These are phyloP conservation scores for Avicennia marina DNA, from an alignment of 257 asterid species.

Conservation along the genomic window DNA sequence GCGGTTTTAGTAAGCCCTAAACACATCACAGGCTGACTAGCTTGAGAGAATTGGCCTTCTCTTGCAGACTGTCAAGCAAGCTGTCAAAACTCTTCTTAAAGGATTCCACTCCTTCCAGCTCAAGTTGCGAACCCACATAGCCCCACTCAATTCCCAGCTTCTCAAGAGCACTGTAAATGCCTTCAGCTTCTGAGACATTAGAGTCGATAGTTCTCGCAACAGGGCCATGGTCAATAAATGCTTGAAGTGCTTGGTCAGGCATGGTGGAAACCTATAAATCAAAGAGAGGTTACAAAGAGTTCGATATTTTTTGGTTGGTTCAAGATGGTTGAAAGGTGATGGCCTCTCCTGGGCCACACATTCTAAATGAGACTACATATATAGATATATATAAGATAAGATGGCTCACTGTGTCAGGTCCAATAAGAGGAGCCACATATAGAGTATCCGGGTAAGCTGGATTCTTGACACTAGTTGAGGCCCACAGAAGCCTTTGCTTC, in stretches of 20 bases:
- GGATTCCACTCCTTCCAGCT: slow-evolving; percentile 92
- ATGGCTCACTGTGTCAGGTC: slow-evolving; percentile 88
- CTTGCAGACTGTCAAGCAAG: slow-evolving; percentile 92
- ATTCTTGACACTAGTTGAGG: slow-evolving; percentile 98
- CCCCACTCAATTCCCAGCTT: slow-evolving; percentile 95
- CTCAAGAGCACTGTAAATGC: slow-evolving; percentile 80
- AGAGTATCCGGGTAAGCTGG: slow-evolving; percentile 96
- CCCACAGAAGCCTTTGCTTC: slow-evolving; percentile 98
- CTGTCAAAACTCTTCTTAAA: slow-evolving; percentile 96
- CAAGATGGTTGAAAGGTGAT: no score
- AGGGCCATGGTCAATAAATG: slow-evolving; percentile 83
- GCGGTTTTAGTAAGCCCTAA: no score
- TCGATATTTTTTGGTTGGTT: no score
- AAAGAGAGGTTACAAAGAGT: no score
- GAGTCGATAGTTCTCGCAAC: slow-evolving; percentile 93
- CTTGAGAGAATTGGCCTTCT: slow-evolving; percentile 90
- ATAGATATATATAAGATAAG: no score
- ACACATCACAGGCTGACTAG: slow-evolving; percentile 65
- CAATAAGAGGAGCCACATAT: slow-evolving; percentile 98
- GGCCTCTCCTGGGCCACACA: no score
- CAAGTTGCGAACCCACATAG: slow-evolving; percentile 78
- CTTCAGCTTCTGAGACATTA: slow-evolving; percentile 88
- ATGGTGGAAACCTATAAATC: slow-evolving; percentile 84
- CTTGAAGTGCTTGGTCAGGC: slow-evolving; percentile 99
- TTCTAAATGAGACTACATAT: slow-evolving; percentile 13